A percentile compares a stretch with the other conserved stretches of the same genome.
Evolutionary conservation across 2,329 filamentous ascomycete genomes (phyloP).

Genomic region (Fusarium odoratissimum): DNA sequence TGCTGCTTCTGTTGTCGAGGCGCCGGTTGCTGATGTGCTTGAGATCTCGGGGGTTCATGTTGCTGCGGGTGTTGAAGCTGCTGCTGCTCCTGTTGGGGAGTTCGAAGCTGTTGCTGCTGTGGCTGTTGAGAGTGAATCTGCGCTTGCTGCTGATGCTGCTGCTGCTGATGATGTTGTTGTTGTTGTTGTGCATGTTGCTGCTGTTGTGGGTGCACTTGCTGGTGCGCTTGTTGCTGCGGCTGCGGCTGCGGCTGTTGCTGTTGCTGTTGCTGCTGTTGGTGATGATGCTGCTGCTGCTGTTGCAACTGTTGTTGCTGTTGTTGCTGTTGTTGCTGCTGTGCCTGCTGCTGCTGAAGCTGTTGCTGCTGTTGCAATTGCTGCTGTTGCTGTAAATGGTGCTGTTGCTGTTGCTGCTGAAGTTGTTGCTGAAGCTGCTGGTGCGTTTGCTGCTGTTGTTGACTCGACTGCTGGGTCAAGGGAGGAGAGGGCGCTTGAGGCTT

Average conservation of each 20-base stretch:
- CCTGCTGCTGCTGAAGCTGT: constrained; percentile 41
- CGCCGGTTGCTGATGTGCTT: constrained; percentile 47
- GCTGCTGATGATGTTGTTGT: constrained; percentile 44
- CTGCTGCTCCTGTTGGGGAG: constrained; percentile 45
- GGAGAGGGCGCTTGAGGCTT: constrained; percentile 49
- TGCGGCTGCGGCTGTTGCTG: constrained; percentile 43
- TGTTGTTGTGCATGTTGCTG: constrained; percentile 47
- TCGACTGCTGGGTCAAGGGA: constrained; percentile 47
- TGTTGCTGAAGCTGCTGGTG: constrained; percentile 46
- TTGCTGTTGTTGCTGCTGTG: constrained; percentile 45
- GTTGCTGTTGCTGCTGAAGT: constrained; percentile 45
- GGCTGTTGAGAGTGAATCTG: constrained; percentile 41
- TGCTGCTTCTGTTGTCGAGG: constrained; percentile 46
- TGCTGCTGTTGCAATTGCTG: constrained; percentile 48
- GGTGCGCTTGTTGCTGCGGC: constrained; percentile 46
- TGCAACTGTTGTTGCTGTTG: constrained; percentile 46
- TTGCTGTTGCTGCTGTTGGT: constrained; percentile 45
- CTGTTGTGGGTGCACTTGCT: constrained; percentile 50
- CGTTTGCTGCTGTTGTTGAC: constrained; percentile 41
- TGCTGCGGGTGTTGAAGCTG: constrained; percentile 43
- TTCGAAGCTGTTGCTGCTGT: constrained; percentile 43
- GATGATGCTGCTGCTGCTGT: constrained; percentile 48
- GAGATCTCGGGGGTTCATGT: constrained; percentile 41
- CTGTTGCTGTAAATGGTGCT: constrained; percentile 45
- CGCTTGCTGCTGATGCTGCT: constrained; percentile 46